A percentile compares a stretch with the other conserved stretches of the same genome.
Conservation (phyloP, 371 early-diverging fungal species). For the Nematocida ironsii region DNA sequence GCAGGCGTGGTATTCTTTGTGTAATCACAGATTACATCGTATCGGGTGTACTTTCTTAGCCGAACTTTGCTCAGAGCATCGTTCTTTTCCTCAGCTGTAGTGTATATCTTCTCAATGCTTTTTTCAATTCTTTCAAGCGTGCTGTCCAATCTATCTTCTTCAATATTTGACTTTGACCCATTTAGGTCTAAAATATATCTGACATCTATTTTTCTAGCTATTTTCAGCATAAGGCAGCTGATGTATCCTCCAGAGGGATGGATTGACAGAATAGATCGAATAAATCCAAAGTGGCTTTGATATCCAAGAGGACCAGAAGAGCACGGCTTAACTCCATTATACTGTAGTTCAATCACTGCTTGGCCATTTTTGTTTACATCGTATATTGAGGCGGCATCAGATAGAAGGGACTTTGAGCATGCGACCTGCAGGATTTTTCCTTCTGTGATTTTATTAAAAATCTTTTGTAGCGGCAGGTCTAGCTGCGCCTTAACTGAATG, state of each 20-base stretch:
- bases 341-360: constrained; percentile 28
- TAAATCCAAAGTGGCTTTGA: constrained; percentile 22
- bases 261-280: constrained; percentile 27
- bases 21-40: constrained; percentile 37
- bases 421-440: constrained; percentile 44
- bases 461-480: constrained; percentile 2
- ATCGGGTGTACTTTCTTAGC: constrained; percentile 21
- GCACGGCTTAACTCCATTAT: constrained; percentile 55
- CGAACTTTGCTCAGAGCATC: neutral
- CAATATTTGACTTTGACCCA: constrained; percentile 41
- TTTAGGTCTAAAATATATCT: constrained; percentile 41
- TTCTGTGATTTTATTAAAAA: neutral
- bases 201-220: constrained; percentile 14
- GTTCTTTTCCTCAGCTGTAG: constrained; percentile 8
- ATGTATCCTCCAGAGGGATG: constrained; percentile 12
- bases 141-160: constrained; percentile 23
- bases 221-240: constrained; percentile 27
- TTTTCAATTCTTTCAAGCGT: constrained; percentile 17
- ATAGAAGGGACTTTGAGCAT: constrained; percentile 21
- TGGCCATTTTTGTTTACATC: neutral
- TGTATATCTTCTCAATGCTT: constrained; percentile 24
- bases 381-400: constrained; percentile 1
- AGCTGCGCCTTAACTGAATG: constrained; percentile 6
- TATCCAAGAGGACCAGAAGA: constrained; percentile 39
- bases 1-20: neutral